Percentiles rank a stretch among this genome's conserved stretches.
Conservation (phyloP, 2,329 filamentous ascomycete species). For the Pseudophaeomoniella oleicola region DNA sequence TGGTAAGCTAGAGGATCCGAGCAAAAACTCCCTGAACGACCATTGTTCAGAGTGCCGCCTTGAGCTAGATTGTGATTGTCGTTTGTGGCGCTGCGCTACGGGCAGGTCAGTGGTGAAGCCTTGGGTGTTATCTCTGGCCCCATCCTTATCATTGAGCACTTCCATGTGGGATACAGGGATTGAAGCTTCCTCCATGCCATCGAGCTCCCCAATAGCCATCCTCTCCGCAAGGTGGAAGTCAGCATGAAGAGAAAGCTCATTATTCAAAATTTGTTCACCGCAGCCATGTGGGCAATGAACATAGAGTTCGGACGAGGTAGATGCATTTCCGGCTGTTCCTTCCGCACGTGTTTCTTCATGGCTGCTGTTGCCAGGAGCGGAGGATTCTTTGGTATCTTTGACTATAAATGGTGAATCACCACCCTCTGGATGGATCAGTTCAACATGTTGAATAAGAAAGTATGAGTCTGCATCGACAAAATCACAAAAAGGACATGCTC, state of each 20-base stretch:
- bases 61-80: constrained; percentile 4
- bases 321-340: constrained; percentile 1
- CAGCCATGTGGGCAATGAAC: constrained; percentile 44
- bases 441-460: constrained; percentile 28
- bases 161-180: constrained; percentile 5
- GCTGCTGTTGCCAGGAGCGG: not conserved
- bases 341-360: not conserved
- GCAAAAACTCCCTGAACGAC: constrained; percentile 11
- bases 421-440: constrained; percentile 27
- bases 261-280: constrained; percentile 38
- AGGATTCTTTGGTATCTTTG: constrained; percentile 7
- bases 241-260: constrained; percentile 43
- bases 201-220: constrained; percentile 25
- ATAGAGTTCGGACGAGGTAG: constrained; percentile 23
- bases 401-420: constrained; percentile 14
- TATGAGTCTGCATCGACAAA: constrained; percentile 24
- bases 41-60: not conserved
- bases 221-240: constrained; percentile 42
- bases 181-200: constrained; percentile 18
- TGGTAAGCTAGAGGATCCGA: constrained; percentile 14
- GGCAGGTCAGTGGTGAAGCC: constrained; percentile 10
- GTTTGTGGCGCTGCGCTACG: constrained; percentile 13
- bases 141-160: constrained; percentile 4
- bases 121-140: constrained; percentile 6
- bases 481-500: constrained; percentile 31